A percentile compares a stretch with the other conserved stretches of the same genome.
These are phyloP conservation scores for Amoeboradix gromovi DNA, from an alignment of 371 early-diverging fungal genomes.

Conservation along the genomic window DNA sequence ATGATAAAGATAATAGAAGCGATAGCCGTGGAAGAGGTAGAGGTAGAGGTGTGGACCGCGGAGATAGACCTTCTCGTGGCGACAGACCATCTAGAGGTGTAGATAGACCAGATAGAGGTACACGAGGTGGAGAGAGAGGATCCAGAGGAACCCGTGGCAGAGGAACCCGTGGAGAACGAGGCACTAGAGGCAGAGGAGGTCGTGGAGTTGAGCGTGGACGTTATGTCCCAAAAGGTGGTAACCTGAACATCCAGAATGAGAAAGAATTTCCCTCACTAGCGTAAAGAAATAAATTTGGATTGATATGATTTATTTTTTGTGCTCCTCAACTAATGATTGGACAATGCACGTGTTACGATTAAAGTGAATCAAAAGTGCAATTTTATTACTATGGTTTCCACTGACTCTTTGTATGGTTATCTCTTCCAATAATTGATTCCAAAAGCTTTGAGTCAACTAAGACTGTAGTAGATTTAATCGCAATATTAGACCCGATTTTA, in stretches of 20 bases:
- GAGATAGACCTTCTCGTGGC: constrained; percentile 10
- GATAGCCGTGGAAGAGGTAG: constrained; percentile 19
- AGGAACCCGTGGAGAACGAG: constrained; percentile 13
- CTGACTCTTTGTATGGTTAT: not conserved
- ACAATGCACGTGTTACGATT: too few species aligned
- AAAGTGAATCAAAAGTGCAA: too few species aligned
- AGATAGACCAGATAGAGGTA: constrained; percentile 3
- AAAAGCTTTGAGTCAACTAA: not conserved
- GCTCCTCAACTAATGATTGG: too few species aligned
- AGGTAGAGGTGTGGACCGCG: constrained; percentile 23
- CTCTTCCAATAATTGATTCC: not conserved
- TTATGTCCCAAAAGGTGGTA: not conserved
- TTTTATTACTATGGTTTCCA: not conserved
- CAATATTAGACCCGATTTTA: too few species aligned
- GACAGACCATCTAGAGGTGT: constrained; percentile 1
- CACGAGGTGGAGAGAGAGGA: constrained; percentile 4
- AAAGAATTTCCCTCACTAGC: not conserved
- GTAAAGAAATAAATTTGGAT: not conserved
- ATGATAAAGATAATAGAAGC: constrained; percentile 13
- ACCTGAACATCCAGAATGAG: not conserved
- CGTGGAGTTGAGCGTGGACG: constrained; percentile 5
- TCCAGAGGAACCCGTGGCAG: constrained; percentile 9
- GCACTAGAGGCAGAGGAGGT: constrained; percentile 13
- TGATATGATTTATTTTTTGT: not conserved
- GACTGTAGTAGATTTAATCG: not conserved